Percentiles rank a stretch among this genome's conserved stretches.
Conservation (phyloP, 2,329 filamentous ascomycete genomes). For the Rhynchosporium secalis region DNA sequence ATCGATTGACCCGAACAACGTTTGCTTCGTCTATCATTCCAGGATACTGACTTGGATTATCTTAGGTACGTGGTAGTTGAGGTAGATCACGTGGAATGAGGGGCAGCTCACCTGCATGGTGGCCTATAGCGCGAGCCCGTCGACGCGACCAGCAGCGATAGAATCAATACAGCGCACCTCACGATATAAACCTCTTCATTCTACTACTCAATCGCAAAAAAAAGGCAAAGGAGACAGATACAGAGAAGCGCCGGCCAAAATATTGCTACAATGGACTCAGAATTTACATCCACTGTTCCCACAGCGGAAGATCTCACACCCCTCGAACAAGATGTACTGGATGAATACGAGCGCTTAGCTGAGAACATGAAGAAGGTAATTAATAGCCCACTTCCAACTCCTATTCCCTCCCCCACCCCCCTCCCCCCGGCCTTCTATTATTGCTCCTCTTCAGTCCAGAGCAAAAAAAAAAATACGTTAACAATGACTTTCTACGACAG, state of each 20-base stretch:
- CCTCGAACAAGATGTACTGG: conserved; percentile 89
- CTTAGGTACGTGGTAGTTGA: too few species aligned
- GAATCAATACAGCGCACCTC: conserved; percentile 2
- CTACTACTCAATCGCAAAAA: neutral
- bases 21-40: too few species aligned
- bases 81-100: neutral
- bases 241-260: neutral
- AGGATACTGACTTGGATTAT: too few species aligned
- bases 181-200: neutral
- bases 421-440: neutral
- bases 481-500: conserved; percentile 40
- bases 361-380: conserved; percentile 89
- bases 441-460: neutral
- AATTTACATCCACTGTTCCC: conserved; percentile 14
- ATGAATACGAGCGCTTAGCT: conserved; percentile 86
- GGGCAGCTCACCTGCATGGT: neutral
- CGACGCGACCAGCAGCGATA: neutral
- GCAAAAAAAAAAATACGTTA: neutral
- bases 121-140: neutral
- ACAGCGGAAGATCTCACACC: conserved; percentile 60
- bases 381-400: neutral
- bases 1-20: too few species aligned
- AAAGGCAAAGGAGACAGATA: neutral
- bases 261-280: neutral
- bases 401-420: neutral